Evolutionary conservation across 164 flowering plant species (phyloP), one percentile per base, ranked within the genome.

Genomic region (Paratinospora sagittata): DNA sequence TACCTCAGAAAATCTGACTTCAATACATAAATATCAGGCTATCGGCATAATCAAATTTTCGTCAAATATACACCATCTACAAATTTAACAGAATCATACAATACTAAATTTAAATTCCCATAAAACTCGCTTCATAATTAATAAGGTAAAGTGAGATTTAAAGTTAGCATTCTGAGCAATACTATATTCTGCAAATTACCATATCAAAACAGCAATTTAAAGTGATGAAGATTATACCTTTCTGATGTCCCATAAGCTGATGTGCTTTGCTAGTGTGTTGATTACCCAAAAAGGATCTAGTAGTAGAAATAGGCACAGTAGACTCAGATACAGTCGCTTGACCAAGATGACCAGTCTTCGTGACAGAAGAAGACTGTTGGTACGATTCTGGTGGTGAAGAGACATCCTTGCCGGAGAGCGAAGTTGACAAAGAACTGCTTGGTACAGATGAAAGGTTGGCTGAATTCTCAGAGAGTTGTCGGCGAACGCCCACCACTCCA

Each of bases 401-500:
- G 47, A 55, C 30, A 27, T 84, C 89, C 72, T 79, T 83, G 64
- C 81, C 82, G 71, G 78, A 57, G 65, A 76, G 55, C 6, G 83
- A 58, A 77, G 63, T 77, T 26, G 90, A 74, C 33, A 83, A 72
- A 61, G 92, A 80, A 71, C 75, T 78, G 65, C 80, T 74, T 34
- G 85, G 76, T n/a, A 70, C 76, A 27, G 88, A 74, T 64, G 87
- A 70, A 30, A 79, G 78, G 70, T 82, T 86, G 62, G 72, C 78
- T 27, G 81, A 74, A 77, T 77, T 82, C 63, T 89, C 92, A 77
- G 84, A 73, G 68, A 83, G 58, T 57, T 82, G 88, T 14, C 84
- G 80, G 26, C 92, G 92, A 73, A 82, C 87, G 76, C 97, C 97
- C 21, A 89, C 98, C 13, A 87, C 96, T 61, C 98, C 97, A 74